A percentile compares a stretch with the other conserved stretches of the same genome.
These are phyloP conservation scores for Talaromyces sp. DNA, from an alignment of 2,329 filamentous ascomycete genomes.

Conservation along the genomic window DNA sequence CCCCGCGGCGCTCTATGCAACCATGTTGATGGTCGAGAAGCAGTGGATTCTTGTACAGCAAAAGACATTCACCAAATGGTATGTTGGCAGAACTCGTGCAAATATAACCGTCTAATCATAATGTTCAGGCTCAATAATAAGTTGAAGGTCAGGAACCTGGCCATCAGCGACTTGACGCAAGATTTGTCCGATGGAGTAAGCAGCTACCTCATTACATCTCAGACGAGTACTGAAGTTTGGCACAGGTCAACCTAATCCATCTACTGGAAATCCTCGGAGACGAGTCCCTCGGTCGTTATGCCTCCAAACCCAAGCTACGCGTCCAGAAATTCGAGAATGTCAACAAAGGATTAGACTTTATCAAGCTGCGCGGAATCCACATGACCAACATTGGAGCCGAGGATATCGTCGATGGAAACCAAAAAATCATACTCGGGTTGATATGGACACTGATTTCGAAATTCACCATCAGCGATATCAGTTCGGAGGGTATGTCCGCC, in stretches of 20 bases:
- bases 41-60: slow-evolving; percentile 78
- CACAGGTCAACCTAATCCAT: slow-evolving; percentile 87
- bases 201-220: slow-evolving; percentile 26
- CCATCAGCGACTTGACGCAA: slow-evolving; percentile 79
- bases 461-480: slow-evolving; percentile 99
- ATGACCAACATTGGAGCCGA: slow-evolving; percentile 98
- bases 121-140: slow-evolving; percentile 85
- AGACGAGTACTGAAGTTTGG: neutral
- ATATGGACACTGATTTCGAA: slow-evolving; percentile 98
- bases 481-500: slow-evolving; percentile 93
- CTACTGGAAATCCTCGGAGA: slow-evolving; percentile 92
- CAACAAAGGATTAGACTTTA: slow-evolving; percentile 90
- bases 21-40: slow-evolving; percentile 55
- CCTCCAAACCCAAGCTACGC: slow-evolving; percentile 89
- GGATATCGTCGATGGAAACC: slow-evolving; percentile 95
- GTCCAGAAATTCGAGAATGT: slow-evolving; percentile 98
- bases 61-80: slow-evolving; percentile 99
- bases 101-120: neutral
- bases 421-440: slow-evolving; percentile 93
- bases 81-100: slow-evolving; percentile 7
- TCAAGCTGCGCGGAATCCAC: slow-evolving; percentile 85
- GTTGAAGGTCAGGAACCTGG: slow-evolving; percentile 70
- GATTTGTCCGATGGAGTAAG: slow-evolving; percentile 92
- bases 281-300: slow-evolving; percentile 94
- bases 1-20: slow-evolving; percentile 19